A percentile compares a stretch with the other conserved stretches of the same genome.
phyloP scores from a whole-genome alignment of 2,329 filamentous ascomycete species.

The Sporothrix brunneoviolacea region DNA sequence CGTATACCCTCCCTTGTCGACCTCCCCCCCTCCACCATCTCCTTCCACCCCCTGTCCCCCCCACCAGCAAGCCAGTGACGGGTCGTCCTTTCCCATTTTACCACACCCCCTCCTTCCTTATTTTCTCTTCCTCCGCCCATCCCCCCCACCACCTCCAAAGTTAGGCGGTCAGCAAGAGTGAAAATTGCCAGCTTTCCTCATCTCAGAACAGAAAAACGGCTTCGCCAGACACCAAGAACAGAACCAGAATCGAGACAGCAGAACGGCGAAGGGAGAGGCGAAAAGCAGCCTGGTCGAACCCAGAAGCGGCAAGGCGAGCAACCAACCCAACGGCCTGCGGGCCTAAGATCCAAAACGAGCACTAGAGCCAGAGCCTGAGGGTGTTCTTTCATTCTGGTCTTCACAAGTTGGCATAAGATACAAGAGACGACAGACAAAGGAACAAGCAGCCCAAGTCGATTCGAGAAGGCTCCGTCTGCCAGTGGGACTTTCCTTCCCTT shows the following conservation, averaged over 20 bases:
- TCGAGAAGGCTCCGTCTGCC: no score
- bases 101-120: conserved; percentile 11
- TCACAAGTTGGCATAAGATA: no score
- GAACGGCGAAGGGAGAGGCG: background rate
- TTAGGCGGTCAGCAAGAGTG: conserved; percentile 11
- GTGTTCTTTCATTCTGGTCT: background rate
- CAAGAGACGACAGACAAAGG: background rate
- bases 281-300: background rate
- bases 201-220: no score
- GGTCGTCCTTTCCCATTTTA: conserved; percentile 9
- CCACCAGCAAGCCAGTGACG: conserved; percentile 8
- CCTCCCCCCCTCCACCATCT: background rate
- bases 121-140: background rate
- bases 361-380: background rate
- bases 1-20: background rate
- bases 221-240: no score
- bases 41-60: background rate
- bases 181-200: background rate
- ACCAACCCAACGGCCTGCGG: background rate
- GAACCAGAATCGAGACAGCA: no score
- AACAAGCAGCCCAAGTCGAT: background rate
- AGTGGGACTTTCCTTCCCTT: background rate
- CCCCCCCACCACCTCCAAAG: conserved; percentile 10
- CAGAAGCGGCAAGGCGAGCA: background rate
- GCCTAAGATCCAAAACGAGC: conserved; percentile 2